phyloP scores from a whole-genome alignment of 179 eudicot species.

The Gypsophila paniculata region DNA sequence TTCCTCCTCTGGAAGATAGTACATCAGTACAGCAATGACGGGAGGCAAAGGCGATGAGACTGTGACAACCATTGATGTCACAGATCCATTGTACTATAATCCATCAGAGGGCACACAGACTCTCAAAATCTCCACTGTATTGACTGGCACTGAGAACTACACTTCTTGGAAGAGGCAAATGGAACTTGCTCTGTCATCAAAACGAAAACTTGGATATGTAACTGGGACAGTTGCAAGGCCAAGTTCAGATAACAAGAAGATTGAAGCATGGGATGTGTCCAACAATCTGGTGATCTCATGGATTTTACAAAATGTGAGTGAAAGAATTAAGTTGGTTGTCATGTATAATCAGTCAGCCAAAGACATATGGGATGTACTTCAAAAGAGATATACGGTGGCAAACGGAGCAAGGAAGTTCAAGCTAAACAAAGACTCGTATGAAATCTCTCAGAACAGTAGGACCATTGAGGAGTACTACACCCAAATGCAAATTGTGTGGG shows the following conservation, averaged over 20 bases:
- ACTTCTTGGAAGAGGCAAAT: background rate
- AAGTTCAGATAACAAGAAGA: background rate
- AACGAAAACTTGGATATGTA: background rate
- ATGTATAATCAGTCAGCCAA: background rate
- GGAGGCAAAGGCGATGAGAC: no score
- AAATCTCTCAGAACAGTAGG: background rate
- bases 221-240: background rate
- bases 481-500: background rate
- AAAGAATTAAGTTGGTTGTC: background rate
- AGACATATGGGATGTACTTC: background rate
- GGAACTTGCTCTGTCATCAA: background rate
- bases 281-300: background rate
- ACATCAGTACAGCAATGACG: no score
- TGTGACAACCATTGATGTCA: background rate
- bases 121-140: conserved; percentile 1
- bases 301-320: background rate
- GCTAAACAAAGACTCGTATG: background rate
- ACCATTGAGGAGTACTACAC: background rate
- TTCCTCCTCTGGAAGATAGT: no score
- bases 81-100: background rate
- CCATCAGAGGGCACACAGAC: background rate
- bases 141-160: background rate
- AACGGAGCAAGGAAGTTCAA: background rate
- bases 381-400: background rate
- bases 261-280: background rate